Conservation (phyloP, 345 rosid species). For the Lumnitzera racemosa region DNA sequence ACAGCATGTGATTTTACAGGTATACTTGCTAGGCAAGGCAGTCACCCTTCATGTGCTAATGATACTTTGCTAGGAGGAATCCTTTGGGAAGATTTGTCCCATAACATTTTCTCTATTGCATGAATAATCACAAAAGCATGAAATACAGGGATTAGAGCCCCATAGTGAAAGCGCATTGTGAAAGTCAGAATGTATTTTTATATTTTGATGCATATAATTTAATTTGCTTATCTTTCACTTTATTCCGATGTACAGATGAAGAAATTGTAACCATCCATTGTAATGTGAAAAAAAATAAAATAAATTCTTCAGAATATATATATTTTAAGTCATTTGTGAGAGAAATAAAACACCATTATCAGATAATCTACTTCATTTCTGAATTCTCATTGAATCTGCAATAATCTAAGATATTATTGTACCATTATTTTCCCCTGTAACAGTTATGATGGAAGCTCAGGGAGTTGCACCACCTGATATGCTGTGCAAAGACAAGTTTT, state of each 20-base stretch:
- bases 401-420: not conserved
- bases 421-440: conserved; percentile 3
- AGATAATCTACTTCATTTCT: not conserved
- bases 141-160: too few relatives aligned
- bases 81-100: not conserved
- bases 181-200: too few relatives aligned
- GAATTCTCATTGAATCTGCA: not conserved
- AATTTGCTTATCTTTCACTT: too few relatives aligned
- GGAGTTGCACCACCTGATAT: conserved; percentile 37
- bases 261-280: not conserved
- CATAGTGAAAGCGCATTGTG: too few relatives aligned
- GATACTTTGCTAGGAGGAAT: not conserved
- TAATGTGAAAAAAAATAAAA: not conserved
- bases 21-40: not conserved
- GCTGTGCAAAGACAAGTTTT: conserved; percentile 54
- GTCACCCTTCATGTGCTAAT: not conserved
- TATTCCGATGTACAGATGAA: too few relatives aligned
- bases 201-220: too few relatives aligned
- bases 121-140: too few relatives aligned
- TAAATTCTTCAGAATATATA: not conserved
- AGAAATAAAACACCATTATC: too few relatives aligned
- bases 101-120: too few relatives aligned
- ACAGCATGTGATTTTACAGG: conserved; percentile 34
- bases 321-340: too few relatives aligned
- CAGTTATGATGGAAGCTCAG: conserved; percentile 55